Evolutionary conservation across 352 stramenopile genomes (phyloP).

Genomic region (Aphanomyces stellatus): DNA sequence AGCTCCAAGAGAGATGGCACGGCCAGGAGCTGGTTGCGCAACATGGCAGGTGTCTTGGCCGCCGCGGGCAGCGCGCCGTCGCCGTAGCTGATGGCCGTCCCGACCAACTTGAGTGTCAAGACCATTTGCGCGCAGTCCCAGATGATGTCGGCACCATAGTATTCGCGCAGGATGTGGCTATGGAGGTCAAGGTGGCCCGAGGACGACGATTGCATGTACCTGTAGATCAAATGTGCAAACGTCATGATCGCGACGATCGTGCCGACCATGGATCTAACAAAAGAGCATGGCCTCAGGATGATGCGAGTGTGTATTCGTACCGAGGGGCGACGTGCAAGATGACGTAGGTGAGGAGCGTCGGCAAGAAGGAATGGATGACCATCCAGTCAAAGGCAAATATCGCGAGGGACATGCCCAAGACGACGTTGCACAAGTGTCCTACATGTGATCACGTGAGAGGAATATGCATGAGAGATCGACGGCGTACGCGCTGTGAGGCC

Average conservation of each 20-base stretch:
- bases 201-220: not conserved
- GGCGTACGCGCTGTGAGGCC: not conserved
- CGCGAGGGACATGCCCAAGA: conserved; percentile 44
- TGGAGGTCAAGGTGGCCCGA: not conserved
- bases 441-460: no score
- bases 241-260: not conserved
- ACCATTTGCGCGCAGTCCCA: conserved; percentile 83
- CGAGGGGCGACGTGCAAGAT: conserved; percentile 53
- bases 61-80: conserved; percentile 52
- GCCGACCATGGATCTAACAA: conserved; percentile 5
- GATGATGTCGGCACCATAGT: conserved; percentile 66
- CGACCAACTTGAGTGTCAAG: conserved; percentile 72
- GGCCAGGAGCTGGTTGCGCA: conserved; percentile 60
- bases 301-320: conserved; percentile 25
- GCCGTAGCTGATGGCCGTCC: conserved; percentile 73
- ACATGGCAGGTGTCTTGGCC: conserved; percentile 49
- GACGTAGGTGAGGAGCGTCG: conserved; percentile 47
- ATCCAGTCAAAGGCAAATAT: conserved; percentile 74
- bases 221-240: conserved; percentile 47
- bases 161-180: conserved; percentile 80
- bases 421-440: conserved; percentile 59
- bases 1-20: conserved; percentile 58
- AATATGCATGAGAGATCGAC: no score
- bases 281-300: not conserved
- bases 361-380: conserved; percentile 61